Percentiles rank a stretch among this genome's conserved stretches.
These are phyloP conservation scores for Neurospora terricola DNA, from an alignment of 495 filamentous ascomycete genomes.

Conservation along the genomic window DNA sequence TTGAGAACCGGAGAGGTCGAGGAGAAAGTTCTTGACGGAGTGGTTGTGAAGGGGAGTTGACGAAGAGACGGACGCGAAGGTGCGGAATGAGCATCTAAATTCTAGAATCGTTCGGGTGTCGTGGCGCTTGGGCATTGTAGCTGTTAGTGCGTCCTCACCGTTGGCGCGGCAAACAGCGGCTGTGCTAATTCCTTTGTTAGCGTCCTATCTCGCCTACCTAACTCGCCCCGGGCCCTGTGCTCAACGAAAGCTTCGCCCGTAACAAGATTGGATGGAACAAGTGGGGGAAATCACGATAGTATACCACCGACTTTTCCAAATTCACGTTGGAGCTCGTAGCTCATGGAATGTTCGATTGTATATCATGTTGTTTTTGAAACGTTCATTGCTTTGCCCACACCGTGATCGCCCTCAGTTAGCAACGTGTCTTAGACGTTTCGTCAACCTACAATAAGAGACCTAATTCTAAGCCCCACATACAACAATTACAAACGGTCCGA, in stretches of 20 bases:
- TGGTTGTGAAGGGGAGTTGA: background rate
- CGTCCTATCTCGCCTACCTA: no score
- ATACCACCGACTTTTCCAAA: no score
- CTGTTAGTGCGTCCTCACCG: background rate
- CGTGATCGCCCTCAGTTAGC: no score
- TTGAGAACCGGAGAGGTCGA: background rate
- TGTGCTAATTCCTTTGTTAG: background rate
- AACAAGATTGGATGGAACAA: no score
- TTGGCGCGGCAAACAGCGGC: background rate
- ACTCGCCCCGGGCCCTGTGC: no score
- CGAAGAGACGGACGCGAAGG: background rate
- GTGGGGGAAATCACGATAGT: no score
- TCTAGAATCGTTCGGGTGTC: background rate
- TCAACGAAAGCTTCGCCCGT: no score
- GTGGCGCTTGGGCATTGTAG: background rate
- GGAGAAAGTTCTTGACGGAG: background rate
- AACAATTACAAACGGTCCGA: background rate
- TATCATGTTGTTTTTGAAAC: no score
- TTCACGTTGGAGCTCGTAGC: no score
- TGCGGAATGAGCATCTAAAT: background rate
- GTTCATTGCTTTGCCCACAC: no score
- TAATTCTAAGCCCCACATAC: accelerated
- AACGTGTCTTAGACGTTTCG: no score
- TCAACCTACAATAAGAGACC: background rate
- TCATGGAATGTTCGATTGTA: no score